Conservation (phyloP, 495 filamentous ascomycete genomes). For the Xylaria bambusicola region DNA sequence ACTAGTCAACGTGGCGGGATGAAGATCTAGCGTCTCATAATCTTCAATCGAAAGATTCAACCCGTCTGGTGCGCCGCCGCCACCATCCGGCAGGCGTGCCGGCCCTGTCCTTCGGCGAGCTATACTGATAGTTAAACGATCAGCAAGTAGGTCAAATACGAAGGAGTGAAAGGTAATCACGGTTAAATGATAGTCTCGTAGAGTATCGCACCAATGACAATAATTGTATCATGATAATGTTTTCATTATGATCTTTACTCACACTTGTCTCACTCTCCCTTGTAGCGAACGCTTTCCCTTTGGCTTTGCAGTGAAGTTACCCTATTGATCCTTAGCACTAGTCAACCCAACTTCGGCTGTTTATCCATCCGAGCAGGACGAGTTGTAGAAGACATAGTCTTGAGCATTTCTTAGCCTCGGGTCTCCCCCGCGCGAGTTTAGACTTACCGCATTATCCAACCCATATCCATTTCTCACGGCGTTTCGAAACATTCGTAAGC, state of each 20-base stretch:
- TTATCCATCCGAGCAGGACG: background rate
- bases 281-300: constrained; percentile 27
- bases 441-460: constrained; percentile 31
- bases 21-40: constrained; percentile 32
- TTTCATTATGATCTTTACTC: constrained; percentile 17
- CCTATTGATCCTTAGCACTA: constrained; percentile 17
- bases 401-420: background rate
- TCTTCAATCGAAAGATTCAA: constrained; percentile 32
- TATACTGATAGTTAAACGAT: constrained; percentile 24
- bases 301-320: constrained; percentile 29
- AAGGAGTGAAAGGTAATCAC: background rate
- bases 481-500: constrained; percentile 28
- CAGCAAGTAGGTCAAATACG: background rate
- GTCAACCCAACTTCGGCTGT: background rate
- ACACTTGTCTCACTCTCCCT: constrained; percentile 36
- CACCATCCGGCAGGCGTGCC: constrained; percentile 11
- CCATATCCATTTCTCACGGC: constrained; percentile 31
- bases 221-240: background rate
- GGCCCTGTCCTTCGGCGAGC: constrained; percentile 26
- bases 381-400: background rate
- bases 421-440: background rate
- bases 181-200: background rate
- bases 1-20: constrained; percentile 33
- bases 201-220: background rate
- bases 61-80: constrained; percentile 23